Percentiles rank a stretch among this genome's conserved stretches.
Conservation (phyloP, 306 rosid species). For the Rosa lucieae region DNA sequence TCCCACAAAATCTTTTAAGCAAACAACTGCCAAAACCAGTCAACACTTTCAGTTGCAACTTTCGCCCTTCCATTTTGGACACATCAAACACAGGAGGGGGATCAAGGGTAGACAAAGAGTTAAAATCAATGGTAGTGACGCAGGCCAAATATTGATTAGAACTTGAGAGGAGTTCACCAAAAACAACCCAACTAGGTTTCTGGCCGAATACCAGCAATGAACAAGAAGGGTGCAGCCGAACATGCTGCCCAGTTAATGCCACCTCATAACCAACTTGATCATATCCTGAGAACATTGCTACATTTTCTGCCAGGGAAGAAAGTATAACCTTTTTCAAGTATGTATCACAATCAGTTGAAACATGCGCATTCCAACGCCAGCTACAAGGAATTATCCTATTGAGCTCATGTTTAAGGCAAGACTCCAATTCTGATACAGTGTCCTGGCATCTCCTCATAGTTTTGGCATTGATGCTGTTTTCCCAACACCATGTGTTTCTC, state of each 20-base stretch:
- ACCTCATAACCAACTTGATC: slow-evolving; percentile 86
- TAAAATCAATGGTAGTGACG: slow-evolving; percentile 65
- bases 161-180: slow-evolving; percentile 69
- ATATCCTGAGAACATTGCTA: slow-evolving; percentile 87
- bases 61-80: slow-evolving; percentile 51
- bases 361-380: slow-evolving; percentile 73
- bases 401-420: slow-evolving; percentile 72
- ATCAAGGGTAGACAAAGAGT: slow-evolving; percentile 41
- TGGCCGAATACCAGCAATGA: slow-evolving; percentile 75
- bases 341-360: slow-evolving; percentile 49
- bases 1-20: slow-evolving; percentile 88
- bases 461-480: slow-evolving; percentile 94
- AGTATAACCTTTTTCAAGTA: slow-evolving; percentile 65
- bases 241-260: slow-evolving; percentile 67
- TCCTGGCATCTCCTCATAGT: slow-evolving; percentile 91
- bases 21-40: slow-evolving; percentile 65
- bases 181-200: slow-evolving; percentile 95
- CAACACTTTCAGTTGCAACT: slow-evolving; percentile 53
- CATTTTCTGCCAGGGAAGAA: slow-evolving; percentile 81
- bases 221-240: slow-evolving; percentile 89
- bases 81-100: slow-evolving; percentile 73
- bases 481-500: slow-evolving; percentile 83
- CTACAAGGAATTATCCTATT: slow-evolving; percentile 45
- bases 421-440: slow-evolving; percentile 64
- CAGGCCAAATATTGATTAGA: slow-evolving; percentile 74